Evolutionary conservation across 108 stramenopile genomes (phyloP).

Genomic region (Stephanodiscus triporus): DNA sequence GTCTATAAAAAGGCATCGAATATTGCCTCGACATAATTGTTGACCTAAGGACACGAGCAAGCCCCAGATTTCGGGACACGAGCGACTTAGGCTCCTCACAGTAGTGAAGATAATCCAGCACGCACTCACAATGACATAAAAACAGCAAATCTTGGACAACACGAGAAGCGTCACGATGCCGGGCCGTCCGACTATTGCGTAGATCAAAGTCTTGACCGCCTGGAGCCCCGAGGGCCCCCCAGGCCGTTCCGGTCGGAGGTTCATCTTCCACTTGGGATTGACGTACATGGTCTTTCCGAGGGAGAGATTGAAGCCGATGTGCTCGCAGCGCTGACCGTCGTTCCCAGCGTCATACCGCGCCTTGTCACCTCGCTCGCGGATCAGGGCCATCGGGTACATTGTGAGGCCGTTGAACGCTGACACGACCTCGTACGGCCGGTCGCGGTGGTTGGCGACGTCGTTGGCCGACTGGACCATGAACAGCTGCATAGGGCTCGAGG

Average conservation of each 20-base stretch:
- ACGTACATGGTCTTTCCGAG: slow-evolving; percentile 50
- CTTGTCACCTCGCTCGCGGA: slow-evolving; percentile 15
- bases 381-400: slow-evolving; percentile 48
- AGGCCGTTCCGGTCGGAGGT: slow-evolving; percentile 46
- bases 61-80: not conserved
- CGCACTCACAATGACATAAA: slow-evolving; percentile 22
- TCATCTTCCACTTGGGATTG: slow-evolving; percentile 58
- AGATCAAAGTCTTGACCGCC: slow-evolving; percentile 40
- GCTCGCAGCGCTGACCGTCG: slow-evolving; percentile 58
- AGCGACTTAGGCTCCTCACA: slow-evolving; percentile 18
- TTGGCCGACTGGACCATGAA: slow-evolving; percentile 47
- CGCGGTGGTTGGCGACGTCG: slow-evolving; percentile 24
- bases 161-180: slow-evolving; percentile 27
- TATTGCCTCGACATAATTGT: slow-evolving; percentile 1
- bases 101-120: slow-evolving; percentile 30
- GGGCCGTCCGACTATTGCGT: slow-evolving; percentile 38
- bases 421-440: slow-evolving; percentile 33
- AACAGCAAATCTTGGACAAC: slow-evolving; percentile 27
- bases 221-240: slow-evolving; percentile 51
- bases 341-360: slow-evolving; percentile 52
- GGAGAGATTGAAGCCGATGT: slow-evolving; percentile 55
- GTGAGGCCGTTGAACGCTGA: slow-evolving; percentile 56
- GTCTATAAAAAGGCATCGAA: slow-evolving; percentile 2
- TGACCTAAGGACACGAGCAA: slow-evolving; percentile 17
- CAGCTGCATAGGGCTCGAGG: slow-evolving; percentile 51